These are phyloP conservation scores for Trichoderma gamsii DNA, from an alignment of 495 filamentous ascomycete genomes.

Conservation along the genomic window DNA sequence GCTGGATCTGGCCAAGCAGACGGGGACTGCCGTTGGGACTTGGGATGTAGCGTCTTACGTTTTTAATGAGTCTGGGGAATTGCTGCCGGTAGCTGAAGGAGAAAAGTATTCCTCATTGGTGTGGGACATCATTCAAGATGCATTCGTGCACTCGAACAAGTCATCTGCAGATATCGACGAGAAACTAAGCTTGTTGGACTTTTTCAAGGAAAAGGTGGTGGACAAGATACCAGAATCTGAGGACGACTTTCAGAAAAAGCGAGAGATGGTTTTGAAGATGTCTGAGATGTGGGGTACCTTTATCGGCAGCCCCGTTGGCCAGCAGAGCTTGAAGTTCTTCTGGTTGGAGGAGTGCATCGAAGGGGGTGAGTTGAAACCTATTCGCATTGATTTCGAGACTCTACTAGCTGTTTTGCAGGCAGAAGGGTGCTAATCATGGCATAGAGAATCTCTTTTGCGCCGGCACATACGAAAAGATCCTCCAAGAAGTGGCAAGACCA, in stretches of 20 bases:
- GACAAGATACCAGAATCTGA: constrained; percentile 46
- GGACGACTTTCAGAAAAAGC: constrained; percentile 37
- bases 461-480: constrained; percentile 74
- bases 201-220: constrained; percentile 57
- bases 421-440: constrained; percentile 12
- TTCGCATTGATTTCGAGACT: neutral
- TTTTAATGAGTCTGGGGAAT: constrained; percentile 58
- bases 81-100: constrained; percentile 47
- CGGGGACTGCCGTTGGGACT: constrained; percentile 52
- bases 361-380: constrained; percentile 54
- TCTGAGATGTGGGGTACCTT: constrained; percentile 81
- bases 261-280: constrained; percentile 55
- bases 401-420: neutral
- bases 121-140: constrained; percentile 74
- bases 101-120: constrained; percentile 53
- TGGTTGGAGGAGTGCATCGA: constrained; percentile 94
- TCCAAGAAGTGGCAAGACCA: constrained; percentile 58
- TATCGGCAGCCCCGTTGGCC: constrained; percentile 69
- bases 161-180: constrained; percentile 57
- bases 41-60: constrained; percentile 53
- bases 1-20: constrained; percentile 64
- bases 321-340: constrained; percentile 86
- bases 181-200: constrained; percentile 68
- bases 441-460: constrained; percentile 84
- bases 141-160: constrained; percentile 72